Evolutionary conservation across 441 rosid genomes (phyloP).

Genomic region (Aquilaria agallochum): DNA sequence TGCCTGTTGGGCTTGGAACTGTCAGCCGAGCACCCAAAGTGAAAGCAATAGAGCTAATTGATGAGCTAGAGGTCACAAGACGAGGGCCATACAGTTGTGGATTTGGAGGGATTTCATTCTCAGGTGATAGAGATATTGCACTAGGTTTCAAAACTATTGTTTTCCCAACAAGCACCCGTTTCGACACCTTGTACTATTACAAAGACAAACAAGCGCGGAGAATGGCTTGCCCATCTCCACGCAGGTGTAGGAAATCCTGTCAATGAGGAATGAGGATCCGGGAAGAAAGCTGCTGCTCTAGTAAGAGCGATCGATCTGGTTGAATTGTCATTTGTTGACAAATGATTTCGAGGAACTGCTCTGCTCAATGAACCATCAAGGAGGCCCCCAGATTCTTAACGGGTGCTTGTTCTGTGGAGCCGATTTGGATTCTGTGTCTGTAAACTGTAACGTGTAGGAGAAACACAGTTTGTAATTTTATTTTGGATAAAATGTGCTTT

Average conservation of each 20-base stretch:
- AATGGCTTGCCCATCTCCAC: conserved; percentile 92
- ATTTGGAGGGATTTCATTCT: conserved; percentile 86
- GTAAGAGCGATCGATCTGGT: conserved; percentile 88
- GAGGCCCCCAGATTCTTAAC: too few relatives aligned
- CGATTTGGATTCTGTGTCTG: too few relatives aligned
- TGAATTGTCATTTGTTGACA: conserved; percentile 2
- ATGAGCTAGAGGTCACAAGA: conserved; percentile 71
- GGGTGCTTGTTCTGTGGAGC: too few relatives aligned
- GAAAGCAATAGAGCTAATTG: conserved; percentile 94
- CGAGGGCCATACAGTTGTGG: conserved; percentile 99
- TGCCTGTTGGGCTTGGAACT: conserved; percentile 74
- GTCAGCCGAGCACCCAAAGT: conserved; percentile 99
- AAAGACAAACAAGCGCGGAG: conserved; percentile 59
- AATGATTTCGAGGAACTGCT: not conserved
- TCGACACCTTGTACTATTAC: conserved; percentile 82
- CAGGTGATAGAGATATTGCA: conserved; percentile 92
- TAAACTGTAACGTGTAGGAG: too few relatives aligned
- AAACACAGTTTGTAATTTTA: too few relatives aligned
- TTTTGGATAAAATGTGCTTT: too few relatives aligned
- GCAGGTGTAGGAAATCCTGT: conserved; percentile 90
- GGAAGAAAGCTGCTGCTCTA: conserved; percentile 91
- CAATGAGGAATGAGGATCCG: conserved; percentile 88
- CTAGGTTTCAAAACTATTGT: conserved; percentile 80
- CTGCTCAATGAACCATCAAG: too few relatives aligned
- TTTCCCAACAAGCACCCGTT: conserved; percentile 64